Evolutionary conservation across 352 stramenopile species (phyloP).

Genomic region (Phytophthora fragariae): DNA sequence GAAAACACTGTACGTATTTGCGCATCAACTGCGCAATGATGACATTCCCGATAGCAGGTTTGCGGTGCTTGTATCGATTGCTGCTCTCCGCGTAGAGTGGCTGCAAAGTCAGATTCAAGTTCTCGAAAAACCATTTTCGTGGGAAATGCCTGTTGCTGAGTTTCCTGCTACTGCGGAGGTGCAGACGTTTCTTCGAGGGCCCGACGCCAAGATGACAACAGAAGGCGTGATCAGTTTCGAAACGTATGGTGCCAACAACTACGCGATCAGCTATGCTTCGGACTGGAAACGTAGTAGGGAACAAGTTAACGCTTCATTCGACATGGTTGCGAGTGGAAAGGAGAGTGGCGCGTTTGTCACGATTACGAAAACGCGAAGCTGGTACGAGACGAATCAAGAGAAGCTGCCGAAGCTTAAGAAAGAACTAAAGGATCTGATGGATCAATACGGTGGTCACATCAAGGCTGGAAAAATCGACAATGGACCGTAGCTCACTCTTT

Average conservation of each 20-base stretch:
- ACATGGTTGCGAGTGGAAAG: too few species aligned
- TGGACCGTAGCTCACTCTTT: too few species aligned
- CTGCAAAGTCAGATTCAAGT: not conserved
- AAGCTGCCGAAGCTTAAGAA: not conserved
- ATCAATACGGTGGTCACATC: not conserved
- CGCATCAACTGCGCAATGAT: not conserved
- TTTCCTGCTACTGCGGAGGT: not conserved
- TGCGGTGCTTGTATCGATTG: not conserved
- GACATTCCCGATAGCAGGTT: not conserved
- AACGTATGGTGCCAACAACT: not conserved
- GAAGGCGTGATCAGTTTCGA: not conserved
- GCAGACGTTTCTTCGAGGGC: not conserved
- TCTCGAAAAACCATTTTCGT: not conserved
- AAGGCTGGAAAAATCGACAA: too few species aligned
- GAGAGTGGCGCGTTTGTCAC: constrained; percentile 9
- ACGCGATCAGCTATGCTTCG: too few species aligned
- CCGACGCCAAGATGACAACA: not conserved
- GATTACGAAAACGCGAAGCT: constrained; percentile 20
- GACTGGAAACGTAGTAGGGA: too few species aligned
- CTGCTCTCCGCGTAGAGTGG: not conserved
- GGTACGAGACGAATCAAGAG: constrained; percentile 3
- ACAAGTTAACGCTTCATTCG: too few species aligned
- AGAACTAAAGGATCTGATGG: not conserved
- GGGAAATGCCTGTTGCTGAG: not conserved
- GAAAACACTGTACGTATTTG: not conserved